A percentile compares a stretch with the other conserved stretches of the same genome.
Evolutionary conservation across 2,329 filamentous ascomycete genomes (phyloP).

Genomic region (Monosporascus sp.): DNA sequence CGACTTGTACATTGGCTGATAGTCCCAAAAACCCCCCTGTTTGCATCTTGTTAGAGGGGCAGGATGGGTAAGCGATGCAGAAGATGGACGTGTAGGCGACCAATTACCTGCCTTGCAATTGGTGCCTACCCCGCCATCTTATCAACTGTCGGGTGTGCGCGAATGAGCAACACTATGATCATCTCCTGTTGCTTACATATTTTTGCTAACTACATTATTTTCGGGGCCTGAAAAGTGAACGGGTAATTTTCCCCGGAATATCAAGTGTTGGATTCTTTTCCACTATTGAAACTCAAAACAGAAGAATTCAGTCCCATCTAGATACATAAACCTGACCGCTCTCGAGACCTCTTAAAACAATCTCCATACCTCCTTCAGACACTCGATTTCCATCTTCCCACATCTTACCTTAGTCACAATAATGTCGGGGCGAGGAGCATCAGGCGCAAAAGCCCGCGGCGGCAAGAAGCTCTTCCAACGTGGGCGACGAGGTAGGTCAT

Average conservation of each 20-base stretch:
- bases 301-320: no score
- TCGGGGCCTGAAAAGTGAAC: no score
- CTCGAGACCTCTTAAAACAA: slow-evolving; percentile 1
- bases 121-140: neutral
- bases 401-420: slow-evolving; percentile 2
- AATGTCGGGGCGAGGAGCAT: slow-evolving; percentile 39
- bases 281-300: no score
- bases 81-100: neutral
- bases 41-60: neutral
- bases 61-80: neutral
- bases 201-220: no score
- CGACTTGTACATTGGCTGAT: no score
- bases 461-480: slow-evolving; percentile 94
- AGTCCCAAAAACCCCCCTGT: neutral
- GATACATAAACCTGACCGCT: no score
- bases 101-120: neutral
- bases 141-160: neutral
- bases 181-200: no score
- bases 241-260: no score
- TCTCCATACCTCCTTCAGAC: slow-evolving; percentile 4
- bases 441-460: slow-evolving; percentile 57
- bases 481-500: slow-evolving; percentile 74
- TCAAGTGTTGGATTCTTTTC: no score
- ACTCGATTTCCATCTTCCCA: slow-evolving; percentile 1
- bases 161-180: neutral